Evolutionary conservation across 2,329 filamentous ascomycete genomes (phyloP).

Genomic region (Chaetomium sp.): DNA sequence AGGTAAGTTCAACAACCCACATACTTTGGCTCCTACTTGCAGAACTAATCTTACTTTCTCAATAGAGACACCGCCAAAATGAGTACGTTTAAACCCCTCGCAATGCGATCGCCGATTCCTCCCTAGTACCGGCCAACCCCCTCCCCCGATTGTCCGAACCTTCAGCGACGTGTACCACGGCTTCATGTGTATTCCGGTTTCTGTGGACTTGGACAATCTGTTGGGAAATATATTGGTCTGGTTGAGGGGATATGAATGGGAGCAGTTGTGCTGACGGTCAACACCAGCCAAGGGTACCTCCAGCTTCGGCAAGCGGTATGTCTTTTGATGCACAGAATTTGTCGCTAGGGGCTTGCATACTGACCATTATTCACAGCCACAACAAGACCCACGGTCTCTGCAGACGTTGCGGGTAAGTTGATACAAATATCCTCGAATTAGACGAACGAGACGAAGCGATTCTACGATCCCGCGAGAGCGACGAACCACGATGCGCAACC

Average conservation of each 20-base stretch:
- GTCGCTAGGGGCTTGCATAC: background rate
- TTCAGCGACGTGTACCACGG: background rate
- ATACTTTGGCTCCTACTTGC: background rate
- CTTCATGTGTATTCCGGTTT: background rate
- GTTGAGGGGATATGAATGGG: slow-evolving; percentile 1
- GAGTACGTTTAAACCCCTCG: slow-evolving; percentile 40
- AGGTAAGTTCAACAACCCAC: slow-evolving; percentile 19
- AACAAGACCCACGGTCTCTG: slow-evolving; percentile 98
- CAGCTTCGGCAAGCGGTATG: slow-evolving; percentile 46
- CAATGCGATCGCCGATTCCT: slow-evolving; percentile 3
- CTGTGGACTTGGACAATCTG: background rate
- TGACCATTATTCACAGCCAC: slow-evolving; percentile 52
- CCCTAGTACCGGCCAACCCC: background rate
- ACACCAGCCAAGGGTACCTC: slow-evolving; percentile 51
- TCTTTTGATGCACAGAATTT: background rate
- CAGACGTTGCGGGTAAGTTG: slow-evolving; percentile 89
- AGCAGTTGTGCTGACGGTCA: slow-evolving; percentile 23
- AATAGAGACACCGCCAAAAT: slow-evolving; percentile 45
- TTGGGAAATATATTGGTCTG: background rate
- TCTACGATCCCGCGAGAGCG: slow-evolving; percentile 2
- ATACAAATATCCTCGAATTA: slow-evolving; percentile 10
- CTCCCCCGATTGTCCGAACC: slow-evolving; percentile 10
- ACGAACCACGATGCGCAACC: slow-evolving; percentile 4
- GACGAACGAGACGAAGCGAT: slow-evolving; percentile 7
- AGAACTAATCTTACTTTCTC: slow-evolving; percentile 18